Evolutionary conservation across 2,329 filamentous ascomycete genomes (phyloP), one percentile per base, ranked within the genome.

Genomic region (Arthroderma sp.): DNA sequence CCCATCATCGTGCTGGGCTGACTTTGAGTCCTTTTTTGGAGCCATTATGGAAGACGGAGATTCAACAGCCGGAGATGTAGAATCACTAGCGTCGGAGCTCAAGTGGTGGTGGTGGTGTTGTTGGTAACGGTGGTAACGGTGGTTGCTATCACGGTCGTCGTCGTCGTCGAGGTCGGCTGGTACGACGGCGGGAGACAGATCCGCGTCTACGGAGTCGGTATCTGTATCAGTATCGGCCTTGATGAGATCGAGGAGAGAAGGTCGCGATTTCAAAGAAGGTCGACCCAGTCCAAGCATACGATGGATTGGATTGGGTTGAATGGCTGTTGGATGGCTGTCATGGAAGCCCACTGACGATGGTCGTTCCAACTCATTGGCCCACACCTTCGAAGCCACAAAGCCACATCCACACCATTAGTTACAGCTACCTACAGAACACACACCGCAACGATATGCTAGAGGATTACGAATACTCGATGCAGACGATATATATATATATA

Each of bases 221-320:
- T 22, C 8, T 38, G 9, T 27, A 46, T 29, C 27, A 41, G 34
- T 31, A 29, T 38, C n/a, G 27, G 43, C 40, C 47, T 64, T 63
- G 53, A 82, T 69, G 54, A 82, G 69, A 56, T 81, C 76, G 59
- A 78, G 68, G 51, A 82, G 66, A 42, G 77, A 81, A 43, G 76
- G 73, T 53, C 75, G 74, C 59, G 70, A 63, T 68, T 68, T 73
- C 52, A 81, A 63, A 61, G 69, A 71, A 59, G 73, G 75, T 58
- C 74, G 58, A 49, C 62, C 68, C 54, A 77, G 60, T 58, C 74
- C 74, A 59, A 78, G 68, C 72, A 74, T 74, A 57, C 66, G 67
- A 53, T 53, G 38, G 37, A 39, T 22, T 22, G 15, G 15, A 22
- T 22, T 22, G 15, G 15, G 15, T 22, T 22, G 15, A 22, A 22